Evolutionary conservation across 108 stramenopile species (phyloP).

Genomic region (Chaetoceros tenuissimus): DNA sequence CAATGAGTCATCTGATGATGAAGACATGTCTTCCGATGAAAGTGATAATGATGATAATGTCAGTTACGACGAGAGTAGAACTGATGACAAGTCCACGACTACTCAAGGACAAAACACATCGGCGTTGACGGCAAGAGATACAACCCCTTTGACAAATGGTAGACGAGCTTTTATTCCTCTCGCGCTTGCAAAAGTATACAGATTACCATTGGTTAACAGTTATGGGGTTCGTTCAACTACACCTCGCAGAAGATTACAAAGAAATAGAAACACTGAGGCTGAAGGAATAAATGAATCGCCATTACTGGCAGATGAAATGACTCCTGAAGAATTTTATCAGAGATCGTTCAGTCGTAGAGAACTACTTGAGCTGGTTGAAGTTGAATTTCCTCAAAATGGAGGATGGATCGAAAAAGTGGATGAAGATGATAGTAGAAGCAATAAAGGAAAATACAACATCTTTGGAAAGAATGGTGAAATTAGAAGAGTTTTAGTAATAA

Average conservation of each 20-base stretch:
- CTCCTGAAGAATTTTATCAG: neutral
- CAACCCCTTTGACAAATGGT: neutral
- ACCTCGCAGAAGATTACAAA: slow-evolving; percentile 4
- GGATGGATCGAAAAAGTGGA: slow-evolving; percentile 40
- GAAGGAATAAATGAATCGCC: neutral
- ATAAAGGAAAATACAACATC: slow-evolving; percentile 1
- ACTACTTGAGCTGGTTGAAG: slow-evolving; percentile 41
- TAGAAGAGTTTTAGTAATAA: slow-evolving; percentile 49
- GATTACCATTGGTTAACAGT: slow-evolving; percentile 27
- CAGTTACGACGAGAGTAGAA: neutral
- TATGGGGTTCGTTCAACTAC: neutral
- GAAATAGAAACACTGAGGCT: neutral
- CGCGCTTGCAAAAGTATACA: slow-evolving; percentile 62
- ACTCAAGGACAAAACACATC: neutral
- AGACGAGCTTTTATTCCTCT: slow-evolving; percentile 28
- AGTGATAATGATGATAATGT: neutral
- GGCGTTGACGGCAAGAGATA: neutral
- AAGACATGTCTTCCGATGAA: neutral
- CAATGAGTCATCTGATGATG: neutral
- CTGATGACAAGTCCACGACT: neutral
- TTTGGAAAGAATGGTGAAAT: slow-evolving; percentile 26
- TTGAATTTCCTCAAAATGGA: slow-evolving; percentile 46
- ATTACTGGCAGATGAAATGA: neutral
- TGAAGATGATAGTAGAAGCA: slow-evolving; percentile 3
- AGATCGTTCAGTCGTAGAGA: slow-evolving; percentile 15